Conservation (phyloP, 495 filamentous ascomycete species). For the Daldinia decipiens region DNA sequence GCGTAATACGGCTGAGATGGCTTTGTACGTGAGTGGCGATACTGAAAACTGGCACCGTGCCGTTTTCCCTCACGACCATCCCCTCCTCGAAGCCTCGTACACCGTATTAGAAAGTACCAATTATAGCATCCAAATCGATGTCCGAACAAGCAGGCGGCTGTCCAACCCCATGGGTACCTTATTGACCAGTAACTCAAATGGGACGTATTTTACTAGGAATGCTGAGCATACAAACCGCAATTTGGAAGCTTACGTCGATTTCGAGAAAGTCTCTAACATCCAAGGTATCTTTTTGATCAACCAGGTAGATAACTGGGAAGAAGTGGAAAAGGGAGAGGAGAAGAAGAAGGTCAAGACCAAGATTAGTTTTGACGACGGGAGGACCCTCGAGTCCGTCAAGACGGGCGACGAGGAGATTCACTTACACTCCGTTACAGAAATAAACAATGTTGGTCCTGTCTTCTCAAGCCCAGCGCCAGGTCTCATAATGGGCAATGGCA, state of each 20-base stretch:
- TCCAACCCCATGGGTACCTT: constrained; percentile 81
- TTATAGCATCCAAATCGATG: constrained; percentile 96
- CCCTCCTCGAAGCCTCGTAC: constrained; percentile 85
- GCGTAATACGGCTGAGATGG: constrained; percentile 84
- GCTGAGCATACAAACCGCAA: constrained; percentile 91
- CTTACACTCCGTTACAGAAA: constrained; percentile 88
- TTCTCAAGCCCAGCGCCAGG: constrained; percentile 95
- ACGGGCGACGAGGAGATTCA: constrained; percentile 74
- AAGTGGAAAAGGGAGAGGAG: constrained; percentile 63
- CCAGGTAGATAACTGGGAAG: constrained; percentile 84
- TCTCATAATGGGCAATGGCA: constrained; percentile 91
- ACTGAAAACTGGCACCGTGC: constrained; percentile 89
- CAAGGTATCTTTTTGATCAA: constrained; percentile 94
- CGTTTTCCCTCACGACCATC: constrained; percentile 76
- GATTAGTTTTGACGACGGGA: constrained; percentile 95
- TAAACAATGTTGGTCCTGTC: constrained; percentile 81
- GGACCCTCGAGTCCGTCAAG: constrained; percentile 69
- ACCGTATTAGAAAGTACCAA: constrained; percentile 94
- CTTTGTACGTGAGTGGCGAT: constrained; percentile 83
- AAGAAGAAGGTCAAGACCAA: constrained; percentile 75
- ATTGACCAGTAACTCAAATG: constrained; percentile 94
- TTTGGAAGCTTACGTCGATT: constrained; percentile 77
- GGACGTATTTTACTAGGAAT: constrained; percentile 92
- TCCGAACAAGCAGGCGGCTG: constrained; percentile 70
- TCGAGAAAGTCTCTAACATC: constrained; percentile 88